Percentiles rank a stretch among this genome's conserved stretches.
phyloP scores from a whole-genome alignment of 257 asterid species.

The Solanum gracilifrons region DNA sequence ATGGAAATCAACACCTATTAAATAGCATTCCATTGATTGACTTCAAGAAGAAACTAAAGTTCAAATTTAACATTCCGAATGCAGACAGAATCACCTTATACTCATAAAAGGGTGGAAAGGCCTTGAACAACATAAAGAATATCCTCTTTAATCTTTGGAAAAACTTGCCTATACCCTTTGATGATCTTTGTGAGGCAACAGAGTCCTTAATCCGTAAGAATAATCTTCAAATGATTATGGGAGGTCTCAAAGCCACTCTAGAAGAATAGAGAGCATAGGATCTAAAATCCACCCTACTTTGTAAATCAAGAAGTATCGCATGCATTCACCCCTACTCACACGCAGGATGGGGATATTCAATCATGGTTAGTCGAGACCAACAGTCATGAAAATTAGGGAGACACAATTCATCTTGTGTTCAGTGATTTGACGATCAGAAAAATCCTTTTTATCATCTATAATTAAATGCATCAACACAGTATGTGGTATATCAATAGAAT shows the following conservation, averaged over 20 bases:
- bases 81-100: not conserved
- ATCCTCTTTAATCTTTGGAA: not conserved
- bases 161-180: not conserved
- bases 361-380: not conserved
- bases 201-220: not conserved
- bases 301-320: not conserved
- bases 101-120: not conserved
- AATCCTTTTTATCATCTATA: not conserved
- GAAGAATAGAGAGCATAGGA: not conserved
- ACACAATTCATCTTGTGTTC: not conserved
- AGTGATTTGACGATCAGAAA: not conserved
- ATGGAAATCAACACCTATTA: not conserved
- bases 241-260: not conserved
- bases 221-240: not conserved
- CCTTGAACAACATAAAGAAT: not conserved
- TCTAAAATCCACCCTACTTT: not conserved
- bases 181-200: not conserved
- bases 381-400: not conserved
- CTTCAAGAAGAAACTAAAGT: not conserved
- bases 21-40: not conserved
- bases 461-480: not conserved
- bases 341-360: not conserved
- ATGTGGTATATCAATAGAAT: not conserved
- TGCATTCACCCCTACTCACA: not conserved
- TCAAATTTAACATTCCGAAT: not conserved